Conservation (phyloP, 1,139 yeast genomes). For the Blastobotrys arbuscula region DNA sequence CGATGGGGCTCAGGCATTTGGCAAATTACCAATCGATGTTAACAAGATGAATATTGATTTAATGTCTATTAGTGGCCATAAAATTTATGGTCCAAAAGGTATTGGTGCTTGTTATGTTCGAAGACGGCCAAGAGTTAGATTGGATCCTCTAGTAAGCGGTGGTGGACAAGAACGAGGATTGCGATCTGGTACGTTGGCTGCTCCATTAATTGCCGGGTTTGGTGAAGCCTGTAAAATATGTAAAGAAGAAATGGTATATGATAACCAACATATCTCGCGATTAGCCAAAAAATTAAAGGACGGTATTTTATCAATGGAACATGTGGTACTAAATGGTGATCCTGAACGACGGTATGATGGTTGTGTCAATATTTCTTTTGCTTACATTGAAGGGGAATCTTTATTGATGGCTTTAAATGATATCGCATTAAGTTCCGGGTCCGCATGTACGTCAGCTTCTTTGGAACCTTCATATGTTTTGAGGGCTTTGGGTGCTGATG, state of each 20-base stretch:
- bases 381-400: constrained; percentile 97
- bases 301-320: constrained; percentile 75
- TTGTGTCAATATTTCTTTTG: constrained; percentile 93
- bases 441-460: constrained; percentile 99
- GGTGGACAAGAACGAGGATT: constrained; percentile 99
- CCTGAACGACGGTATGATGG: constrained; percentile 71
- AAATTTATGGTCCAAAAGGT: constrained; percentile 97
- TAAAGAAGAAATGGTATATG: constrained; percentile 67
- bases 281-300: constrained; percentile 68
- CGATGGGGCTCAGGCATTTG: constrained; percentile 98
- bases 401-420: constrained; percentile 95
- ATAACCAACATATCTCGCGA: constrained; percentile 59
- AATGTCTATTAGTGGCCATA: constrained; percentile 91
- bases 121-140: constrained; percentile 97
- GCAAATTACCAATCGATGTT: constrained; percentile 89
- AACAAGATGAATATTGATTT: constrained; percentile 89
- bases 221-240: constrained; percentile 96
- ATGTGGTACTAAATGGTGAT: constrained; percentile 88
- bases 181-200: constrained; percentile 94
- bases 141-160: constrained; percentile 91
- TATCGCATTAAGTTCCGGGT: constrained; percentile 91
- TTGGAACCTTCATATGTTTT: constrained; percentile 95
- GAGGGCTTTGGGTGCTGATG: constrained; percentile 97
- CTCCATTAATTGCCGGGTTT: constrained; percentile 91
- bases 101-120: constrained; percentile 93